Evolutionary conservation across 2,329 filamentous ascomycete genomes (phyloP), one percentile per base, ranked within the genome.

Genomic region (Nannizzia gypsea): DNA sequence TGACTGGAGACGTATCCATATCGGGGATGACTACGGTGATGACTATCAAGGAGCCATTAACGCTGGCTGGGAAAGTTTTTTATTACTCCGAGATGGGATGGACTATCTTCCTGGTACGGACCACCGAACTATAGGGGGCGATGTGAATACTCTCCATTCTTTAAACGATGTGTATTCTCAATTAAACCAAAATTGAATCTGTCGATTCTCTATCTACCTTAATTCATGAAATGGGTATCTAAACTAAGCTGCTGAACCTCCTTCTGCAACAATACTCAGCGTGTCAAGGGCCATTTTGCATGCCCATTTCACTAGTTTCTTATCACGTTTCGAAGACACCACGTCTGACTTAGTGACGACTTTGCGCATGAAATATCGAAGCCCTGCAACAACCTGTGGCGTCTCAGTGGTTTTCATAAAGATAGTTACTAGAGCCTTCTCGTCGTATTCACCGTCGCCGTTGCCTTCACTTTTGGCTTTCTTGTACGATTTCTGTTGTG

Each of bases 321-420:
- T 75, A 65, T 85, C 82, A 54, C 74, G 73, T 61, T 76, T 76
- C n/a, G 71, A 75, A 36, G 73, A 73, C 22, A 76, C 72, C 60
- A 80, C 67, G 66, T 83, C 81, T 0, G 85, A 87, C 70, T 85
- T 87, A 3, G 81, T 78, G 15, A 96, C 80, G 50, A 87, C 81
- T 70, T 87, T 90, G 68, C 83, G 83, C 58, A 97, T 68, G 69
- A 96, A 93, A 72, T 86, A 95, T 63, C 88, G 84, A 64, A 96
- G 68, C 0, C 89, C 88, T 60, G 83, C 83, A 3, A 86, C 83
- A 63, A 96, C 80, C 60, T 86, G 82, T 0, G 85, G 83, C 1
- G 83, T 79, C 36, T 84, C 82, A 61, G 82, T 81, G 0, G 83
- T 81, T 9, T 81, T 81, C 17, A 80, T 74, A 69, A 96, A 89